Base-by-base conservation (phyloP, 2,329 filamentous ascomycete genomes). In the Stagonosporopsis chrysanthemi region DNA sequence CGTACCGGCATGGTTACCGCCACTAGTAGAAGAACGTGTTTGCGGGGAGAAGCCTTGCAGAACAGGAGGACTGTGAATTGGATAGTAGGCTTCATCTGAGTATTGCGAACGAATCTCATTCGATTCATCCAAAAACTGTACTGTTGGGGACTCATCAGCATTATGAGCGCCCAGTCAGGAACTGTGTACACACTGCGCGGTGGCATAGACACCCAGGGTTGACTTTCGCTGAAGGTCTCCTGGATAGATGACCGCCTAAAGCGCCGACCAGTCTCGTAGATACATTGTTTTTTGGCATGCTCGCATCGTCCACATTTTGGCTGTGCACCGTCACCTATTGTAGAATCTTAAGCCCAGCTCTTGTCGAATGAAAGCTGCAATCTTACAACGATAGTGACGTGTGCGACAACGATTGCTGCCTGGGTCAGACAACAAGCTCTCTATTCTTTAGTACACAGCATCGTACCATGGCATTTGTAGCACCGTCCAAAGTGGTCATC, bases 101-200 rank as follows among this genome's bases (percentile, higher is more conserved):
- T 73, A 74, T 8, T 74, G 69, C 4, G 71, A 70, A 11, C 70
- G 65, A 7, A 76, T 67, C 15, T 73, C 69, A 22, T 64, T 65
- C 8, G 74, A 75, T 35, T 76, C 72, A 55, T 76, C 73, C 19
- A 75, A 45, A 39, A 76, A 76, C 33, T 75, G 72, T 33, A 76
- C 74, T 76, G 38, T 22, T 14, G 22, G 22, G 15, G n/a, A 15
- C 5, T 23, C 24, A 56, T 73, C 46, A 72, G 58, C 46, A 15
- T 4, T 26, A 14, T 23, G 22, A 6, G 28, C 11, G 8, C 11
- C 15, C 14, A 23, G 23, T 11, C 24, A 43, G 19, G 15, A 23
- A 1, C 14, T 14, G 7, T 19, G 4, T 17, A 12, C 48, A 29
- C 64, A 76, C 74, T 70, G 63, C 66, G 61, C 35, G 73, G 73